Evolutionary conservation across 1,139 yeast species (phyloP), one percentile per base, ranked within the genome.

Genomic region (Blastobotrys raffinosifermentans): DNA sequence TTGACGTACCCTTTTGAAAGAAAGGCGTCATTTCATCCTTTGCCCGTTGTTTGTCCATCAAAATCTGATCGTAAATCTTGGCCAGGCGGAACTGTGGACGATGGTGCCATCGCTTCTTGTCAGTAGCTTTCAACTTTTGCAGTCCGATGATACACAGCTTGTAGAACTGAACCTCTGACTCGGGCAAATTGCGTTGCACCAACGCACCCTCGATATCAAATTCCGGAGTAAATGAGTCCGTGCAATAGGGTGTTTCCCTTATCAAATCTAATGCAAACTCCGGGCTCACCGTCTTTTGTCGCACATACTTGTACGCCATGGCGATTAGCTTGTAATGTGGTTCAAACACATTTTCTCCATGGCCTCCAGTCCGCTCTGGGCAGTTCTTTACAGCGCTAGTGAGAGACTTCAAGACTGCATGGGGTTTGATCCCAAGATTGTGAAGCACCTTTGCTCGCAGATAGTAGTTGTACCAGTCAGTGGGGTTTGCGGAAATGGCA

Each of bases 91-190:
- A 87, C 3, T 76, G 70, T 1, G 96, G 94, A 38, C 83, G 74
- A 53, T 91, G 98, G 37, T 87, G 94, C 96, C 96, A 87, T 40
- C 78, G 85, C 55, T 79, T 83, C 58, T 82, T 87, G 55, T 91
- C 97, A 16, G 73, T 64, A 0, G 66, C 44, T 16, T 73, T 61
- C 5, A 87, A 55, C 41, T 52, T 61, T 32, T 56, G 61, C 41
- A 69, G 50, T 4, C 66, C 53, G 0, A 53, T 55, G 2, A 73
- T 55, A 17, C 71, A 50, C 29, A 58, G 48, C 2, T 44, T 44
- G 35, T 54, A 57, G 33, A 67, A 57, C 3, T 37, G 34, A 19
- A 34, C 30, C 7, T 43, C 32, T 13, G 35, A 35, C 10, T 26
- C 36, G 10, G 35, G 34, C 10, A 23, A 11, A 18, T 4, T 3